Conservation (phyloP, 768 basidiomycete genomes). For the Ramaria rubella region DNA sequence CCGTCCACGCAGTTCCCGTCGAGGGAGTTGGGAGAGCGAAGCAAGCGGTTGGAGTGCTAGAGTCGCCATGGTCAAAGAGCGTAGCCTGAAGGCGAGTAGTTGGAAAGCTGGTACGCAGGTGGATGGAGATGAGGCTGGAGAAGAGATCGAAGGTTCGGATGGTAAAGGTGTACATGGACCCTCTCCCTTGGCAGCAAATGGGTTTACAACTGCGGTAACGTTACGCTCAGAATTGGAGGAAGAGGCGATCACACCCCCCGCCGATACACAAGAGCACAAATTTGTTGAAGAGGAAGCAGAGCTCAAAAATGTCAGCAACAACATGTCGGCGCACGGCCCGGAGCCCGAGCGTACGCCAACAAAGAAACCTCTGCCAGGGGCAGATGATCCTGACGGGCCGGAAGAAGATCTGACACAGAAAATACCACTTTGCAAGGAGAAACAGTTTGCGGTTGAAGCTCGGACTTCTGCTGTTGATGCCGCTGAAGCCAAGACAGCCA, state of each 20-base stretch:
- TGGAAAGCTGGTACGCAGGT: conserved; percentile 48
- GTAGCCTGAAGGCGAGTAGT: conserved; percentile 54
- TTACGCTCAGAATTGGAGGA: neutral
- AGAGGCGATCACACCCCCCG: conserved; percentile 2
- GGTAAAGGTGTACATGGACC: conserved; percentile 28
- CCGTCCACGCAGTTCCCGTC: conserved; percentile 74
- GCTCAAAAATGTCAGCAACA: neutral
- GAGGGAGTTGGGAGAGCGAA: conserved; percentile 90
- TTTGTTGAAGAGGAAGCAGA: neutral
- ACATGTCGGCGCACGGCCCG: neutral
- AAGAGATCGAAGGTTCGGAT: conserved; percentile 10
- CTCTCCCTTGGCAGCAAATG: conserved; percentile 5
- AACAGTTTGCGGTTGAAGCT: neutral
- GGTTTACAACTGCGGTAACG: neutral
- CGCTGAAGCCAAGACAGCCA: no score
- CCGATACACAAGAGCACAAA: neutral
- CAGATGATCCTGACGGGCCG: neutral
- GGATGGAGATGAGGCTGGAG: conserved; percentile 28
- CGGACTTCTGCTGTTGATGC: neutral
- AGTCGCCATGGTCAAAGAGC: conserved; percentile 46
- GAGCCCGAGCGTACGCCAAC: conserved; percentile 3
- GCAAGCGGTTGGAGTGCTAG: conserved; percentile 83
- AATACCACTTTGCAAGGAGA: neutral
- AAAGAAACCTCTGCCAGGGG: neutral
- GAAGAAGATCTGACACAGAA: conserved; percentile 1